Evolutionary conservation across 2,329 filamentous ascomycete genomes (phyloP).

Genomic region (Fusarium incarnatum): DNA sequence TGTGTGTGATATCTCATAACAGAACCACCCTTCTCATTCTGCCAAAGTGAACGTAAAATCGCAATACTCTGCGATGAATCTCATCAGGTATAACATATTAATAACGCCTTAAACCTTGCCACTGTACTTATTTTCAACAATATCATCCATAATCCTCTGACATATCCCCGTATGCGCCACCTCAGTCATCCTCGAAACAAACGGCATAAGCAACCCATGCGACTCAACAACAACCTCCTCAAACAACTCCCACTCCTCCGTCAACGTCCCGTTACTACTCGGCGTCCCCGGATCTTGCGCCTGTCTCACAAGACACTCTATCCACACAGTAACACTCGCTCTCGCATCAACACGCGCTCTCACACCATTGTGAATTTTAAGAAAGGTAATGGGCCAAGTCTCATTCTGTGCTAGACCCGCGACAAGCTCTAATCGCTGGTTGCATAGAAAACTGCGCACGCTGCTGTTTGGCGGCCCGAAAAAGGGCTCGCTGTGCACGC

Average conservation of each 20-base stretch:
- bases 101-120: not conserved
- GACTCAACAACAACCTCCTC: slow-evolving; percentile 27
- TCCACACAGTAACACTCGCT: slow-evolving; percentile 21
- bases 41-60: not conserved
- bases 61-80: not conserved
- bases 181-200: slow-evolving; percentile 23
- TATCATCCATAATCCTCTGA: slow-evolving; percentile 24
- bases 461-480: slow-evolving; percentile 21
- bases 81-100: not conserved
- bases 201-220: slow-evolving; percentile 31
- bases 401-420: slow-evolving; percentile 23
- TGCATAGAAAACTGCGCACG: slow-evolving; percentile 12
- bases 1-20: not conserved
- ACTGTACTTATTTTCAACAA: not conserved
- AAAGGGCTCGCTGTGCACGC: slow-evolving; percentile 22
- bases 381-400: slow-evolving; percentile 24
- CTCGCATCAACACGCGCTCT: slow-evolving; percentile 28
- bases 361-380: slow-evolving; percentile 28
- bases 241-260: slow-evolving; percentile 31
- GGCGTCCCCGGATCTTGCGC: slow-evolving; percentile 22
- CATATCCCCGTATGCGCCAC: slow-evolving; percentile 14
- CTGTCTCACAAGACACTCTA: slow-evolving; percentile 24
- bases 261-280: slow-evolving; percentile 9
- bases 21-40: not conserved
- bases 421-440: slow-evolving; percentile 10